Evolutionary conservation across 2,329 filamentous ascomycete species (phyloP).

Genomic region (Lecanicillium sp.): DNA sequence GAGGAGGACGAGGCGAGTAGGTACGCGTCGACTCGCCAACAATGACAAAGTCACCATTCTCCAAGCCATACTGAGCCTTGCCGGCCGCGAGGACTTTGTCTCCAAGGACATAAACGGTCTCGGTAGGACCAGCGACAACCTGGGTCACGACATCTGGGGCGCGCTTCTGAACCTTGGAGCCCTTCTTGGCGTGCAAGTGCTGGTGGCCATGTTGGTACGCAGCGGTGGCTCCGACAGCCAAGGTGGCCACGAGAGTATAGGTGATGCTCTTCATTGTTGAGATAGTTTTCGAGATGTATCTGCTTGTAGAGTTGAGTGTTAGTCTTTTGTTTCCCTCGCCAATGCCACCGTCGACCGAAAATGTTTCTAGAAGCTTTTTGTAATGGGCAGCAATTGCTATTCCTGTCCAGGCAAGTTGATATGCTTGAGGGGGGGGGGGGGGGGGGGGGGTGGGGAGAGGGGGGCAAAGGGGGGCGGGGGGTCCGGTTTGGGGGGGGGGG

Average conservation of each 20-base stretch:
- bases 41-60: conserved; percentile 61
- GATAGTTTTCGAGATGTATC: too few species aligned
- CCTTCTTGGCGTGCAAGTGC: conserved; percentile 49
- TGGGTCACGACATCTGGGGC: conserved; percentile 38
- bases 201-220: conserved; percentile 55
- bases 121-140: conserved; percentile 52
- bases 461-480: too few species aligned
- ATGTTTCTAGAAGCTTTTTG: too few species aligned
- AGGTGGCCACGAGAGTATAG: conserved; percentile 43
- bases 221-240: conserved; percentile 46
- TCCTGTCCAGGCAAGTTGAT: too few species aligned
- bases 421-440: too few species aligned
- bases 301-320: too few species aligned
- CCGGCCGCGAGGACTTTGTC: conserved; percentile 52
- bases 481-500: too few species aligned
- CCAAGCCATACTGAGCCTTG: conserved; percentile 65
- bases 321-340: too few species aligned
- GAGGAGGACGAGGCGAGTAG: conserved; percentile 36
- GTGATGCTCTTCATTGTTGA: conserved; percentile 9
- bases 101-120: conserved; percentile 65
- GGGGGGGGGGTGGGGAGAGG: too few species aligned
- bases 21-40: conserved; percentile 51
- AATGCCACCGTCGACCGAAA: too few species aligned
- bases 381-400: too few species aligned
- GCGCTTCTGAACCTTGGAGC: conserved; percentile 34